A percentile compares a stretch with the other conserved stretches of the same genome.
Evolutionary conservation across 139 green algal genomes (phyloP).

Genomic region (Zygnema circumcarinatum): DNA sequence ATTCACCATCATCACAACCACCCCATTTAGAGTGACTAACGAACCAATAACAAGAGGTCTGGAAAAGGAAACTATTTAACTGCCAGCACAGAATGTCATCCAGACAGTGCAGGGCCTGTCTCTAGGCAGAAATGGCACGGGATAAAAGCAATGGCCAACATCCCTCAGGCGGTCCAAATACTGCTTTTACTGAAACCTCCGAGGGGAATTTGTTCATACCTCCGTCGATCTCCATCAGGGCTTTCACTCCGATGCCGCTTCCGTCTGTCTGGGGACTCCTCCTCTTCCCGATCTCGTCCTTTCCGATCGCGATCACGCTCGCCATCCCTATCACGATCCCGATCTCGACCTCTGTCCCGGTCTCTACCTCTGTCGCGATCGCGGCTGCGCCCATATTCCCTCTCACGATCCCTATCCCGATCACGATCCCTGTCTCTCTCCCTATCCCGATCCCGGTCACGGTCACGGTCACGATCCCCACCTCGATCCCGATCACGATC

Average conservation of each 20-base stretch:
- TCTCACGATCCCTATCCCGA: constrained; percentile 1
- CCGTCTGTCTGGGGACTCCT: not conserved
- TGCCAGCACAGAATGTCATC: too few relatives aligned
- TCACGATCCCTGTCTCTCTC: not conserved
- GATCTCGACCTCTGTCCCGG: constrained; percentile 23
- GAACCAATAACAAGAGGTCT: not conserved
- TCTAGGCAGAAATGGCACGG: too few relatives aligned
- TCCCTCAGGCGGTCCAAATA: too few relatives aligned
- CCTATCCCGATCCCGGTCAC: constrained; percentile 34
- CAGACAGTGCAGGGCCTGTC: too few relatives aligned
- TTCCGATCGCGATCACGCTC: constrained; percentile 33
- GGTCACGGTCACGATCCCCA: not conserved
- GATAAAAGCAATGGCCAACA: too few relatives aligned
- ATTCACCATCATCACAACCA: constrained; percentile 16
- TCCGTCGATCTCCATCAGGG: not conserved
- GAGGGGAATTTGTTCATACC: too few relatives aligned
- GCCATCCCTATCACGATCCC: constrained; percentile 14
- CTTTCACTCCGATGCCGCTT: constrained; percentile 23
- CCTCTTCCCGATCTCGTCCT: constrained; percentile 19
- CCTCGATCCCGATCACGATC: not conserved
- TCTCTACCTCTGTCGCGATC: not conserved
- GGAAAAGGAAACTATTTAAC: not conserved
- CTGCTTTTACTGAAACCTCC: too few relatives aligned
- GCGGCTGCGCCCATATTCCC: not conserved
- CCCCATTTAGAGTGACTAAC: constrained; percentile 20